Conservation (phyloP, 169 alveolate genomes). For the Theileria luwenshuni region DNA sequence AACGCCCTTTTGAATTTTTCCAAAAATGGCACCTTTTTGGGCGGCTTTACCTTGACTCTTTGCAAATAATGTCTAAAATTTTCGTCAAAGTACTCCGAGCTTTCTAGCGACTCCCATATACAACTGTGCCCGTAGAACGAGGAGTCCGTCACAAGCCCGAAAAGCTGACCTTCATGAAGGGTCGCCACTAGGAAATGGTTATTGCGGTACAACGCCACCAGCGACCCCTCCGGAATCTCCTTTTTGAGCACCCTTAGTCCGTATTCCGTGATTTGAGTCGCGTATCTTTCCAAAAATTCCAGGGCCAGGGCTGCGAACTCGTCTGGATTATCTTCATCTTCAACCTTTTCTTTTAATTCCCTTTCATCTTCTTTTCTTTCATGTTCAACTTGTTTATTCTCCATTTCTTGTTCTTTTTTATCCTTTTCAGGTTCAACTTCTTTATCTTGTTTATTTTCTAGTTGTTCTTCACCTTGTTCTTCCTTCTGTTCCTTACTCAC, state of each 20-base stretch:
- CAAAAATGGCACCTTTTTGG: slow-evolving; percentile 10
- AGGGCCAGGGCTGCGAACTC: slow-evolving; percentile 8
- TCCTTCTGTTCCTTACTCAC: slow-evolving; percentile 18
- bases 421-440: background rate
- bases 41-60: slow-evolving; percentile 12
- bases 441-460: background rate
- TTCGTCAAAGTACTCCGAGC: slow-evolving; percentile 40
- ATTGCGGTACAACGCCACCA: slow-evolving; percentile 47
- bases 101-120: slow-evolving; percentile 64
- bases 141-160: slow-evolving; percentile 49
- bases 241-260: slow-evolving; percentile 18
- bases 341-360: background rate
- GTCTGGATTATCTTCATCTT: background rate
- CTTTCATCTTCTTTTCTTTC: slow-evolving; percentile 2
- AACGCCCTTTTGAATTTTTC: slow-evolving; percentile 3
- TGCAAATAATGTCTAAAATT: slow-evolving; percentile 39
- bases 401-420: background rate
- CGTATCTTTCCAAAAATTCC: slow-evolving; percentile 36
- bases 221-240: slow-evolving; percentile 14
- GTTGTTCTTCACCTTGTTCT: background rate
- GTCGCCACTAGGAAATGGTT: slow-evolving; percentile 51
- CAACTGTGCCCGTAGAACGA: slow-evolving; percentile 43
- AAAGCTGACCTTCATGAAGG: slow-evolving; percentile 26
- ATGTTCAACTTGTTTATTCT: background rate
- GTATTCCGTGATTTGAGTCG: slow-evolving; percentile 39